Evolutionary conservation across 164 flowering plant genomes (phyloP), one percentile per base, ranked within the genome.

Genomic region (Taxillus chinensis): DNA sequence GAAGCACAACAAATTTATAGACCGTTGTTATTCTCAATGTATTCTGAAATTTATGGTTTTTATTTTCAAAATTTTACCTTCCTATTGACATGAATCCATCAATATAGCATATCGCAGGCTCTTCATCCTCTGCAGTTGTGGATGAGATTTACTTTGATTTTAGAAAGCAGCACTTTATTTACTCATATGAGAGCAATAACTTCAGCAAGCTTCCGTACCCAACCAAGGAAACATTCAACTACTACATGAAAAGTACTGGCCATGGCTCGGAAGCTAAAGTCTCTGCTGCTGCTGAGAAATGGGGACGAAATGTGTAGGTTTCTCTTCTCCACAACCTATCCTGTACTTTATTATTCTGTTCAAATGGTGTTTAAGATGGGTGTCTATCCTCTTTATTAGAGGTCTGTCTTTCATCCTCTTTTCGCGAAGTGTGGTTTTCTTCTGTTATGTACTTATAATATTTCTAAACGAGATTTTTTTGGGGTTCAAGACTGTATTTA

Each of bases 291-390:
- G 74, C 79, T 54, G 89, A 89, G 70, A 93, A 93, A 75, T 93
- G 99, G 99, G 97, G 99, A 57, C 86, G 97, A 58, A 93, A 93
- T 79, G 79, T 72, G 97, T 93, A 77, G 59, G 96, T 76, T 70
- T 17, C 65, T 49, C 62, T 51, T 63, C 42, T 27, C 27, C 27
- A 27, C 27, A 27, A 27, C 27, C 27, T 27, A 27, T 27, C 27
- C 27, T 27, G 27, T 27, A 27, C 27, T 27, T 27, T 27, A 27
- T 0, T 27, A 27, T 27, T 27, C 27, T 27, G 27, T 27, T 27
- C 27, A 27, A 27, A 27, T 27, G 27, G 27, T 27, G 27, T 27
- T 27, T 27, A 27, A 27, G 27, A 27, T 27, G 27, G 27, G 27
- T 27, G 27, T 27, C 2, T 27, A 27, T 27, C 27, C 27, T 27